A percentile compares a stretch with the other conserved stretches of the same genome.
These are phyloP conservation scores for Penicillium roqueforti DNA, from an alignment of 495 filamentous ascomycete genomes.

Conservation along the genomic window DNA sequence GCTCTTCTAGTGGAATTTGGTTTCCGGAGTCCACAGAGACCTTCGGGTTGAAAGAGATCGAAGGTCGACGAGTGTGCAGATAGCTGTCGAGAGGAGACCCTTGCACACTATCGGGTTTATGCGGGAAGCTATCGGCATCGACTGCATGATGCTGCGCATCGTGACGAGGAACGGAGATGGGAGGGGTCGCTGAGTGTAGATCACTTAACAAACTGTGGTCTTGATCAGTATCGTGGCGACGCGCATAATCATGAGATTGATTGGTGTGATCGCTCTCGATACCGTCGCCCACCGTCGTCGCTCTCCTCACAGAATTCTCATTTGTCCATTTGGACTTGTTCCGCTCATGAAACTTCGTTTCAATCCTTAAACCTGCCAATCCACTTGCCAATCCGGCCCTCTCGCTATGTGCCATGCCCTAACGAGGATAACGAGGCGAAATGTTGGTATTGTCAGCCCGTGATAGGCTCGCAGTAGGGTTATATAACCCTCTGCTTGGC, in stretches of 20 bases:
- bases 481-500: constrained; percentile 23
- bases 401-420: constrained; percentile 42
- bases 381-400: constrained; percentile 18
- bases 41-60: constrained; percentile 42
- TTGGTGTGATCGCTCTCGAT: constrained; percentile 45
- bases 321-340: constrained; percentile 25
- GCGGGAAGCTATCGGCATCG: constrained; percentile 32
- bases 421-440: constrained; percentile 19
- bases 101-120: constrained; percentile 41
- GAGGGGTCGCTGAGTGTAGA: constrained; percentile 45
- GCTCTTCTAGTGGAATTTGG: constrained; percentile 36
- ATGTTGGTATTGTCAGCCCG: constrained; percentile 16
- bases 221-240: constrained; percentile 44
- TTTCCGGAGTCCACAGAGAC: constrained; percentile 37
- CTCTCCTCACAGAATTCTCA: constrained; percentile 24
- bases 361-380: constrained; percentile 41
- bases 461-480: constrained; percentile 25
- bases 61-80: constrained; percentile 37
- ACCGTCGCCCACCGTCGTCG: constrained; percentile 35
- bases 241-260: constrained; percentile 40
- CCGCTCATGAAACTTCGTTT: constrained; percentile 36
- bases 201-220: constrained; percentile 43
- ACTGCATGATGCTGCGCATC: constrained; percentile 25
- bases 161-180: constrained; percentile 44
- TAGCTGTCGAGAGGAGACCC: constrained; percentile 43